Percentiles rank a stretch among this genome's conserved stretches.
phyloP scores from a whole-genome alignment of 768 basidiomycete genomes.

The Agaricus blazei region DNA sequence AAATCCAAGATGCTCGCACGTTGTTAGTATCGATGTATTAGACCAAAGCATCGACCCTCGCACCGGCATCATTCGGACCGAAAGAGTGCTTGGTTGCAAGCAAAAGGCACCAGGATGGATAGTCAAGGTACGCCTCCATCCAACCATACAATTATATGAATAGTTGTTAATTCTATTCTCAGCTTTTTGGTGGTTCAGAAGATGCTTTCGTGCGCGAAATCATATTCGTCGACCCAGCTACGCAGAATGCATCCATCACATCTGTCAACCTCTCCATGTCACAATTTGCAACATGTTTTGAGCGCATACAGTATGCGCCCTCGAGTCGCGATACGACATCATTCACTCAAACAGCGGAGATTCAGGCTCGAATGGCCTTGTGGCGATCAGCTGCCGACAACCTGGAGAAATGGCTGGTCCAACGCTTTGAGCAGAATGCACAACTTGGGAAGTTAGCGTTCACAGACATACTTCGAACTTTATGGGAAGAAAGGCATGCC shows the following conservation, averaged over 20 bases:
- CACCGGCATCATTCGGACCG: constrained; percentile 88
- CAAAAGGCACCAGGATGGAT: constrained; percentile 92
- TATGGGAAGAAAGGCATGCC: constrained; percentile 69
- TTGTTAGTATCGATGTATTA: constrained; percentile 81
- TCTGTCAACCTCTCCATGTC: constrained; percentile 92
- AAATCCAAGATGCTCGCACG: constrained; percentile 87
- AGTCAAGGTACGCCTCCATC: constrained; percentile 62
- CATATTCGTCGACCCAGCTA: constrained; percentile 84
- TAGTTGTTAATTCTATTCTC: constrained; percentile 16
- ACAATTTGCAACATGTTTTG: constrained; percentile 91
- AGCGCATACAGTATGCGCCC: constrained; percentile 84
- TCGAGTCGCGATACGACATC: constrained; percentile 55
- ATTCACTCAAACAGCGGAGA: constrained; percentile 89
- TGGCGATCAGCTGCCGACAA: constrained; percentile 81
- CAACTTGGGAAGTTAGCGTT: constrained; percentile 86
- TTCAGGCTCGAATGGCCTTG: constrained; percentile 75
- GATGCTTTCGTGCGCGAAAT: constrained; percentile 94
- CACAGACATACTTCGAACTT: constrained; percentile 75
- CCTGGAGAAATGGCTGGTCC: constrained; percentile 80
- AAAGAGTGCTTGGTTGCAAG: constrained; percentile 85
- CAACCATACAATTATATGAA: background rate
- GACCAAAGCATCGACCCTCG: constrained; percentile 78
- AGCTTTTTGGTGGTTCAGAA: constrained; percentile 91
- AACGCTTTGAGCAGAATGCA: constrained; percentile 91
- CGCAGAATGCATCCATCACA: constrained; percentile 76